phyloP scores from a whole-genome alignment of 1,284 basidiomycete species.

The Sanghuangporus sanghuang region DNA sequence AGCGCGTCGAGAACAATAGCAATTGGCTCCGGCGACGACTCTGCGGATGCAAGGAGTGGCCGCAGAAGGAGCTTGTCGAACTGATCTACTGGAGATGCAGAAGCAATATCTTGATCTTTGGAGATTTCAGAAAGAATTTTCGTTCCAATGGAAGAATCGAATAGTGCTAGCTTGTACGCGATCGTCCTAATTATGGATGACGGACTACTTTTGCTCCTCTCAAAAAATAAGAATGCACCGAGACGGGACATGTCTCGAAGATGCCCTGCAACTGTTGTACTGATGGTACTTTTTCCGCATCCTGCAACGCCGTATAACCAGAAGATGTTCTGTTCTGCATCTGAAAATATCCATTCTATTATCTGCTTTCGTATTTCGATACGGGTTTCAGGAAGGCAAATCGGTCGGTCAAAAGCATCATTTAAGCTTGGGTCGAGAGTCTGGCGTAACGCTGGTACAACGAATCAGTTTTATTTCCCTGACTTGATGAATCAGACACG shows the following conservation, averaged over 20 bases:
- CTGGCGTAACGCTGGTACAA: constrained; percentile 1
- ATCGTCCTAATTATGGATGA: constrained; percentile 19
- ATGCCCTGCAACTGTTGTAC: constrained; percentile 15
- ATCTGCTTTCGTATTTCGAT: not conserved
- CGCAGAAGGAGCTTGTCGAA: not conserved
- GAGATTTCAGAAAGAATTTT: not conserved
- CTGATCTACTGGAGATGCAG: not conserved
- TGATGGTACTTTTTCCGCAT: constrained; percentile 23
- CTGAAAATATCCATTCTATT: not conserved
- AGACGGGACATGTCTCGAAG: not conserved
- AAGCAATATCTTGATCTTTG: not conserved
- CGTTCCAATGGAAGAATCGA: constrained; percentile 12
- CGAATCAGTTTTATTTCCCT: not conserved
- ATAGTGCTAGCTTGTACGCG: constrained; percentile 19
- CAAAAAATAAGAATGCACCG: constrained; percentile 18
- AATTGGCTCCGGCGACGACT: not conserved
- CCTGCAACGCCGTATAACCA: constrained; percentile 29
- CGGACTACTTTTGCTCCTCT: constrained; percentile 18
- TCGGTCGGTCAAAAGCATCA: constrained; percentile 1
- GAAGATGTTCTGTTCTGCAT: not conserved
- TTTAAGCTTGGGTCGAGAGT: not conserved
- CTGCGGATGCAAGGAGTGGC: not conserved
- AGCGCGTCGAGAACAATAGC: constrained; percentile 8
- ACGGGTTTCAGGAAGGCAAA: constrained; percentile 9
- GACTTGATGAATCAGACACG: not conserved